A percentile compares a stretch with the other conserved stretches of the same genome.
These are phyloP conservation scores for Fusarium concolor DNA, from an alignment of 2,329 filamentous ascomycete species.

Conservation along the genomic window DNA sequence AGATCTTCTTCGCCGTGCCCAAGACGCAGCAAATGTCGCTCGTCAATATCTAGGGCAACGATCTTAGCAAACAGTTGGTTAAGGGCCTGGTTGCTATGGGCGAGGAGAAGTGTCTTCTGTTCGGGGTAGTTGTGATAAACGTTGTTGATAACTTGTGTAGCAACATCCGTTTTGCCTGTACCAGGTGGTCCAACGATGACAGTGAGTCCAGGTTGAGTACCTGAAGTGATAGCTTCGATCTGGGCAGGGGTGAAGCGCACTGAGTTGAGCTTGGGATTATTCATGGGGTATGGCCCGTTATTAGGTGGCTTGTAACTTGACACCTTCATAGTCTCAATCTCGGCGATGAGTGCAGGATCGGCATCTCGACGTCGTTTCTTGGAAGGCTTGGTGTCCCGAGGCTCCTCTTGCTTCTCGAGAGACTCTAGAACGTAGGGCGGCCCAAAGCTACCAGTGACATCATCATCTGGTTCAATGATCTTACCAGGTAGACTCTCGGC, in stretches of 20 bases:
- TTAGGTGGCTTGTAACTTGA: constrained; percentile 92
- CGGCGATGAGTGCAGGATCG: constrained; percentile 71
- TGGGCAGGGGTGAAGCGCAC: constrained; percentile 93
- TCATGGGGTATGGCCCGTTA: constrained; percentile 87
- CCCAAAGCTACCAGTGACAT: constrained; percentile 78
- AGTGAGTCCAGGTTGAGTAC: constrained; percentile 92
- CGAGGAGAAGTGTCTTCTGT: constrained; percentile 90
- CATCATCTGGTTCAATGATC: constrained; percentile 81
- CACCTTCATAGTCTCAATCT: constrained; percentile 78
- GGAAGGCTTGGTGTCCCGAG: constrained; percentile 68
- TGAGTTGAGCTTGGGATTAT: constrained; percentile 82
- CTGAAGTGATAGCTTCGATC: constrained; percentile 91
- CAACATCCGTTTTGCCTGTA: constrained; percentile 99
- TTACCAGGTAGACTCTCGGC: constrained; percentile 90
- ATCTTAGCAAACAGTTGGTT: constrained; percentile 99
- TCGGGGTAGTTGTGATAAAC: constrained; percentile 98
- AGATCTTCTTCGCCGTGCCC: constrained; percentile 97
- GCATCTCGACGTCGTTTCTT: constrained; percentile 90
- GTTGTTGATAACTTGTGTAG: constrained; percentile 98
- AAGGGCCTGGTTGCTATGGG: constrained; percentile 96
- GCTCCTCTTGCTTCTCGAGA: constrained; percentile 64
- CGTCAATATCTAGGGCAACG: constrained; percentile 93
- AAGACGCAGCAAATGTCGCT: constrained; percentile 89
- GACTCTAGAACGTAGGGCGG: constrained; percentile 89
- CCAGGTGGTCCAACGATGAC: constrained; percentile 95